Evolutionary conservation across 768 basidiomycete species (phyloP).

Genomic region (Antrodiella citrinella): DNA sequence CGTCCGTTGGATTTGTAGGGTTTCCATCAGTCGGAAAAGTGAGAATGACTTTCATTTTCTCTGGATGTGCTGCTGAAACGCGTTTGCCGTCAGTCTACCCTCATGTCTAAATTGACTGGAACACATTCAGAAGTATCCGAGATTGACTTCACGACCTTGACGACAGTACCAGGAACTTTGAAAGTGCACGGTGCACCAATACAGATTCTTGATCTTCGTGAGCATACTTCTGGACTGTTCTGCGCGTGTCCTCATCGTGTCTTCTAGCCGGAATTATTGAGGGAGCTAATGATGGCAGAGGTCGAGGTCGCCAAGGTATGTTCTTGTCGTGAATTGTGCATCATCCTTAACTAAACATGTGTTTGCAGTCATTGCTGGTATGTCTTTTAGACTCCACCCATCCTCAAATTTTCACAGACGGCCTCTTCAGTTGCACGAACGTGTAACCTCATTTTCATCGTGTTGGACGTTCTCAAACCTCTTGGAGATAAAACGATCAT

Average conservation of each 20-base stretch:
- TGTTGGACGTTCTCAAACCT: conserved; percentile 97
- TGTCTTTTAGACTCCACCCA: conserved; percentile 13
- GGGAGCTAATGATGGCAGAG: conserved; percentile 93
- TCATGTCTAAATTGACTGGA: conserved; percentile 95
- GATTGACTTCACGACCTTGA: conserved; percentile 95
- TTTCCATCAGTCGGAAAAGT: conserved; percentile 96
- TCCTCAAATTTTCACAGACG: conserved; percentile 4
- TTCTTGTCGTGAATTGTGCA: conserved; percentile 13
- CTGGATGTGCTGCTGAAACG: conserved; percentile 4
- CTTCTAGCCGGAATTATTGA: conserved; percentile 89
- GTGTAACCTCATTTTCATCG: conserved; percentile 97
- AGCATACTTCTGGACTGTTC: conserved; percentile 21
- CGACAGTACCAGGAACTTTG: conserved; percentile 90
- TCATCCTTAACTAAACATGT: conserved; percentile 17
- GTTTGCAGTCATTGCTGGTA: conserved; percentile 67
- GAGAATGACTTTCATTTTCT: conserved; percentile 3
- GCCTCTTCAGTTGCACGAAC: conserved; percentile 77
- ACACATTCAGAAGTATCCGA: conserved; percentile 94
- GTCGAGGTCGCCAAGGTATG: conserved; percentile 89
- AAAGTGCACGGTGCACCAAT: conserved; percentile 95
- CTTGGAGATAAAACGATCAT: conserved; percentile 90
- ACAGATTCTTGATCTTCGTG: conserved; percentile 88
- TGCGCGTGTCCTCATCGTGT: conserved; percentile 12
- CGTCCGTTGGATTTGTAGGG: conserved; percentile 89
- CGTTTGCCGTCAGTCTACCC: conserved; percentile 53